Evolutionary conservation across 495 filamentous ascomycete species (phyloP).

Genomic region (Podospora didyma): DNA sequence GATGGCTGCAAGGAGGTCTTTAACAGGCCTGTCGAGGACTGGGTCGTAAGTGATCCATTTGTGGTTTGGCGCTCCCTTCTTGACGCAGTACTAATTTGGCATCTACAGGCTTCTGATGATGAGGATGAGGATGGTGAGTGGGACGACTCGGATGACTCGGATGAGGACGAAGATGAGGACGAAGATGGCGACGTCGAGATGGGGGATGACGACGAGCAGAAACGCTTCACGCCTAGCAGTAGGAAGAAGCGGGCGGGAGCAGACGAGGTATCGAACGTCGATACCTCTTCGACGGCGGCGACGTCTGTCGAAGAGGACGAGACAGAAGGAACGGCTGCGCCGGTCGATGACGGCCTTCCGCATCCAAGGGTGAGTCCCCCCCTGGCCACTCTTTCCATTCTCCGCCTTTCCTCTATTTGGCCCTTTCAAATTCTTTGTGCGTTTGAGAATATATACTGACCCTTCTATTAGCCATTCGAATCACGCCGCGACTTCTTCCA

Average conservation of each 20-base stretch:
- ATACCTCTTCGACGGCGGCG: constrained; percentile 25
- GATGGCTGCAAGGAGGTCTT: constrained; percentile 90
- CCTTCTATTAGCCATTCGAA: constrained; percentile 79
- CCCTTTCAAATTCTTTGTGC: no score
- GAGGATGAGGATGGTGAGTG: constrained; percentile 72
- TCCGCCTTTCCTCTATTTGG: no score
- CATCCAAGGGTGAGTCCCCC: constrained; percentile 46
- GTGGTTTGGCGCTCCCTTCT: no score
- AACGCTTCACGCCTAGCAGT: constrained; percentile 37
- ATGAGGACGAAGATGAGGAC: constrained; percentile 60
- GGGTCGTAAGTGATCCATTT: constrained; percentile 53
- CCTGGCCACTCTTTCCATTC: background rate
- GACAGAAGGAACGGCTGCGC: constrained; percentile 40
- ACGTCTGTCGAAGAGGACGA: constrained; percentile 42
- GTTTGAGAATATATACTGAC: no score
- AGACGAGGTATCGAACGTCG: constrained; percentile 30
- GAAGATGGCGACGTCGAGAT: constrained; percentile 53
- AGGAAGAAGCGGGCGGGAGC: constrained; percentile 39
- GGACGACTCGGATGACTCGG: constrained; percentile 63
- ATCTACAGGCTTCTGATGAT: constrained; percentile 52
- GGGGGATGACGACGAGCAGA: constrained; percentile 29
- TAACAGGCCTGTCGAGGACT: constrained; percentile 77
- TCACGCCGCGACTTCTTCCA: constrained; percentile 86
- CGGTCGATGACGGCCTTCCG: constrained; percentile 55
- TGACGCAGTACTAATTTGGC: constrained; percentile 19